A percentile compares a stretch with the other conserved stretches of the same genome.
phyloP scores from a whole-genome alignment of 129 eudicot species.

The sunflower (Helianthus annuus) region HanXRQr2.0-SUNRISE NC_035448.2:116957813-116958312 shows the following conservation, averaged over 20 bases:
- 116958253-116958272: too few species aligned
- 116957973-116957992: neutral
- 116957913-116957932: neutral
- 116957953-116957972: neutral
- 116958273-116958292: too few species aligned
- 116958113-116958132: constrained; percentile 90
- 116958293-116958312: too few species aligned
- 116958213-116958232: too few species aligned
- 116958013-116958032: neutral
- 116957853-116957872: neutral
- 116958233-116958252: too few species aligned
- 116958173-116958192: constrained; percentile 81
- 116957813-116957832: too few species aligned
- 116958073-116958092: neutral
- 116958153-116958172: constrained; percentile 97
- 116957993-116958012: neutral
- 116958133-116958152: constrained; percentile 98
- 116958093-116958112: constrained; percentile 65
- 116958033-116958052: neutral
- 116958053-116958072: neutral
- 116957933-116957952: neutral
- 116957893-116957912: neutral
- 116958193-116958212: constrained; percentile 42
- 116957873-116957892: neutral
- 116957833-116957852: too few species aligned